Conservation (phyloP, 1,139 yeast genomes). For the Lodderomyces jiufengensis region DNA sequence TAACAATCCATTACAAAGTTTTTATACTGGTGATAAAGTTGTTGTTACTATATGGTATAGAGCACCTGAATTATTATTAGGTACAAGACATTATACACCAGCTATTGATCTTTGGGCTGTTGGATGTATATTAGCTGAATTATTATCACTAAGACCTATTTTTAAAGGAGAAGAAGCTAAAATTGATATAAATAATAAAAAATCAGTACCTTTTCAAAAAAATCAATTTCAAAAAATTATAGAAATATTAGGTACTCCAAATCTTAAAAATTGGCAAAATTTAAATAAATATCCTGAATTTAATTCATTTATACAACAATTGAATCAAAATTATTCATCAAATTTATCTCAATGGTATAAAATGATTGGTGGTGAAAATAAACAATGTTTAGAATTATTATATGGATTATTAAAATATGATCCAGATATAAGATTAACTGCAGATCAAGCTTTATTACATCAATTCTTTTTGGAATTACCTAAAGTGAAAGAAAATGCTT, state of each 20-base stretch:
- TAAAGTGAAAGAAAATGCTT: slow-evolving; percentile 65
- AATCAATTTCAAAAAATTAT: slow-evolving; percentile 87
- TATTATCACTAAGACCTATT: slow-evolving; percentile 82
- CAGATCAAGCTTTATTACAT: slow-evolving; percentile 70
- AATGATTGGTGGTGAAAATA: slow-evolving; percentile 70
- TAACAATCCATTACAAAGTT: slow-evolving; percentile 81
- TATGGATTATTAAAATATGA: slow-evolving; percentile 71
- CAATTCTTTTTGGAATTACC: slow-evolving; percentile 71
- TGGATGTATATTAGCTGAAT: slow-evolving; percentile 93
- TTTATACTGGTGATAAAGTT: slow-evolving; percentile 93
- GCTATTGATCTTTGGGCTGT: slow-evolving; percentile 97
- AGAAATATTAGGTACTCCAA: slow-evolving; percentile 89
- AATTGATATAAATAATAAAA: slow-evolving; percentile 75
- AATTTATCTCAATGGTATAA: slow-evolving; percentile 83
- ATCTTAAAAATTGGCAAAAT: slow-evolving; percentile 70
- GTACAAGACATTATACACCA: slow-evolving; percentile 92
- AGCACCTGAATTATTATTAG: slow-evolving; percentile 88
- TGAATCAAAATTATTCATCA: slow-evolving; percentile 58
- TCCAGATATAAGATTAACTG: slow-evolving; percentile 72
- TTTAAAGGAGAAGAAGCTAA: slow-evolving; percentile 98
- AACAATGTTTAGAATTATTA: slow-evolving; percentile 63
- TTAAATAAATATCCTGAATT: slow-evolving; percentile 82
- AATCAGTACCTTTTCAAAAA: slow-evolving; percentile 88
- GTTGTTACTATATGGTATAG: slow-evolving; percentile 98
- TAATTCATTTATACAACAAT: slow-evolving; percentile 53